Base-by-base conservation (phyloP, 2,329 filamentous ascomycete species). In the Ampelomyces quisqualis region DNA sequence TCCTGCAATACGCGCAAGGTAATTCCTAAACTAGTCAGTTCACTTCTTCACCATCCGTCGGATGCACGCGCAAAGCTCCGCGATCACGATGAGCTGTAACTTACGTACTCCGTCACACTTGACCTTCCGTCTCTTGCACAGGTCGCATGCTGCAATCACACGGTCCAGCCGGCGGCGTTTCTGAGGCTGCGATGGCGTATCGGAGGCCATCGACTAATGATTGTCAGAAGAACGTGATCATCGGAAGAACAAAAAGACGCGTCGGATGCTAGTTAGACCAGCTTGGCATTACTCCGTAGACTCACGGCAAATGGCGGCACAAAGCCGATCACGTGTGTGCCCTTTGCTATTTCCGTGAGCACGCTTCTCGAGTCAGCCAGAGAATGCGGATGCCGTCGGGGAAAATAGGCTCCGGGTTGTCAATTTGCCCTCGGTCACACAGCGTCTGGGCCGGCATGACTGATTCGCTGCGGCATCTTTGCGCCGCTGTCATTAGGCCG, bases 1-100 rank as follows among this genome's bases (percentile, higher is more conserved):
- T 49, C 62, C 62, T 60, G 53, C 75, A 78, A 38, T 77, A 75
- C n/a, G 68, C 68, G 45, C 76, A 78, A 28, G 76, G 76, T 34
- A 72, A 65, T 34, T 70, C 65, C 38, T 40, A 18, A 10, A 10
- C 35, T 22, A 40, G 38, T 21, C 9, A 4, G 7, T 13, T 37
- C 18, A 11, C 2, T n/a, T 7, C 9, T 7, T 8, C 20, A 19
- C 10, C 10, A 18, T 24, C 20, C 29, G n/a, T 18, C 34, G 23
- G 23, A 35, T 35, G 9, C 2, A 9, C 15, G 22, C 29, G 15
- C 22, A 28, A n/a, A 13, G 11, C 18, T 14, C n/a, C 17, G 9
- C 14, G 10, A 23, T 23, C 2, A 32, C 5, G 18, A 15, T 13
- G n/a, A n/a, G n/a, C n/a, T n/a, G n/a, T n/a, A 20, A n/a, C 8